Evolutionary conservation across 192 early-diverging fungal species (phyloP), one percentile per base, ranked within the genome.

Genomic region (Helicostylum pulchrum): DNA sequence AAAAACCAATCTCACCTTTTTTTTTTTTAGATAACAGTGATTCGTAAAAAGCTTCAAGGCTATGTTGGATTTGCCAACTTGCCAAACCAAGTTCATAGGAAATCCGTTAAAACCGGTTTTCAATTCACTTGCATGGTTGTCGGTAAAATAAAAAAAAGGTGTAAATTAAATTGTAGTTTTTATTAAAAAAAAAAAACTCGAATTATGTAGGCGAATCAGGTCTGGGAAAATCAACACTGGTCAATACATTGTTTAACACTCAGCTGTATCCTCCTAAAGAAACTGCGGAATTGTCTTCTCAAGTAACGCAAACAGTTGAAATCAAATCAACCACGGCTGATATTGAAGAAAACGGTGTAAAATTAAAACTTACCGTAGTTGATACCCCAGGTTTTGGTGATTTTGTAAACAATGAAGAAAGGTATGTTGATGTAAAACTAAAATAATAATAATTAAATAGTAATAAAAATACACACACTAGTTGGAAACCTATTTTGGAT

Each of bases 351-450:
- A 96, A 92, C 71, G 94, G 92, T 21, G 95, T 99, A 61, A 88
- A 88, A 68, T 85, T 99, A 49, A 87, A 90, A 73, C 83, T 99
- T 12, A 97, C 89, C 42, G 92, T 99, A 21, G 94, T 96, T 17
- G 97, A 99, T 70, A 98, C 97, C 23, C 97, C 96, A 46, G 97
- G 95, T 12, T 99, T 94, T 73, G 95, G 97, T 65, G 97, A 99
- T 74, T 94, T 93, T 77, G 92, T 99, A 70, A 99, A 98, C 83
- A 99, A 99, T 77, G 95, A 98, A 61, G 88, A 94, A 49, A 91
- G 92, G 88, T 91, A 78, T 26, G 26, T 26, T 26, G 0, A 2
- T 26, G 26, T 26, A 2, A 26, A 26, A 34, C 23, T 11, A 3
- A 32, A 67, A 48, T 2, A 59, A n/a, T n/a, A 23, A 45, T 17